These are phyloP conservation scores for Phytophthora syringae DNA, from an alignment of 352 stramenopile genomes.

Conservation along the genomic window DNA sequence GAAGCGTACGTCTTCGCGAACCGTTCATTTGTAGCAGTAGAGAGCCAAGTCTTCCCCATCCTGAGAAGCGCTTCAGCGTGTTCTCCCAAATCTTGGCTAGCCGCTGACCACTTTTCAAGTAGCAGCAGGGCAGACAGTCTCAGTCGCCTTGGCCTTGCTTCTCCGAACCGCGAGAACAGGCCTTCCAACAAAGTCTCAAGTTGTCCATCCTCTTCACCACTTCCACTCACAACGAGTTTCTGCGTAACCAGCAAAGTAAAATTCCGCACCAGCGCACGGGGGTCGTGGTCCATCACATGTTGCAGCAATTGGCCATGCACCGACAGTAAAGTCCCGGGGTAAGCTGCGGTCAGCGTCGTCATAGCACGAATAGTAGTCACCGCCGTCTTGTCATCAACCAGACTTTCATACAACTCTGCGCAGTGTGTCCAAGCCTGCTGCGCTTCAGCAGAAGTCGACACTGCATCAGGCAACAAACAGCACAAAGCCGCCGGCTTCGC, in stretches of 20 bases:
- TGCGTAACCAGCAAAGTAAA: slow-evolving; percentile 41
- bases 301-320: slow-evolving; percentile 43
- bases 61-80: slow-evolving; percentile 20
- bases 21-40: slow-evolving; percentile 24
- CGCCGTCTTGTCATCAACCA: slow-evolving; percentile 43
- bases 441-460: slow-evolving; percentile 29
- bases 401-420: slow-evolving; percentile 42
- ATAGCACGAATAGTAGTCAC: slow-evolving; percentile 38
- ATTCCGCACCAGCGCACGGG: slow-evolving; percentile 37
- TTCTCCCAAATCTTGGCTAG: slow-evolving; percentile 21
- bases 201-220: slow-evolving; percentile 11
- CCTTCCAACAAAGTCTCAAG: slow-evolving; percentile 28
- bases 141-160: slow-evolving; percentile 20
- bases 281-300: slow-evolving; percentile 40
- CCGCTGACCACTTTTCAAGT: slow-evolving; percentile 34
- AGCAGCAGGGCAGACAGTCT: slow-evolving; percentile 43
- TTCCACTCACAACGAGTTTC: slow-evolving; percentile 21
- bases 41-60: slow-evolving; percentile 17
- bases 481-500: slow-evolving; percentile 20
- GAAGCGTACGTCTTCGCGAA: slow-evolving; percentile 34
- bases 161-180: slow-evolving; percentile 22
- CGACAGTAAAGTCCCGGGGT: slow-evolving; percentile 21
- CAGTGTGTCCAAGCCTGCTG: slow-evolving; percentile 53
- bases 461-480: slow-evolving; percentile 30
- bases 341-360: slow-evolving; percentile 36